Base-by-base conservation (phyloP, 768 basidiomycete species). In the Cantharellus anzutake region DNA sequence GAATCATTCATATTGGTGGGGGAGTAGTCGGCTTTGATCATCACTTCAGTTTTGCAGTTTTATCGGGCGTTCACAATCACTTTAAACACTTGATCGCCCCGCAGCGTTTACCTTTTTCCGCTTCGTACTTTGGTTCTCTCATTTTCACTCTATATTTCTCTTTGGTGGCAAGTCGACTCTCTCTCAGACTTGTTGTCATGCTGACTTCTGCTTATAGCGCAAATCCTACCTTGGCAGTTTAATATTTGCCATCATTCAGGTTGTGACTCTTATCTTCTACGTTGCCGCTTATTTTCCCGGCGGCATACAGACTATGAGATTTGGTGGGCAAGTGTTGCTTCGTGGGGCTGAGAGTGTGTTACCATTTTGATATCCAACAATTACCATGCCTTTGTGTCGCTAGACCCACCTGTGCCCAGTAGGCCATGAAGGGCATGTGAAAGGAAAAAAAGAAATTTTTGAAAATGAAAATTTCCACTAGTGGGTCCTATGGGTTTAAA, bases 221-320 rank as follows among this genome's bases (percentile, higher is more conserved):
- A 81, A 84, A 55, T 91, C 91, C 20, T 91, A 90, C 62, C 63
- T 99, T 38, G 89, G 90, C 4, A 93, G 89, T 0, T 71, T 99
- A 42, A 67, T 96, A 59, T 81, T 81, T 40, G 91, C 86, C 7
- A 78, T 82, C 41, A 75, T 96, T 2, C 92, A 92, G 70, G 80
- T 96, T 44, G 73, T 86, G 51, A 82, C 93, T 2, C 79, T 99
- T 16, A 74, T 96, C 11, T 77, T 85, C 11, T 99, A 99, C 68
- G 77, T 98, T 4, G 75, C 91, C 16, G 92, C 92, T 0, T 98
- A 97, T 73, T 98, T 99, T 72, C 96, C 96, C 20, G 92, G 88
- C 5, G 94, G 57, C 84, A 77, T 76, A 38, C 82, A 84, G 65
- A 90, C 89, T 0, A 74, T 91, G 29, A 80, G 84, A 29, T 77